phyloP scores from a whole-genome alignment of 2,329 filamentous ascomycete species.

The Beauveria sp. region DNA sequence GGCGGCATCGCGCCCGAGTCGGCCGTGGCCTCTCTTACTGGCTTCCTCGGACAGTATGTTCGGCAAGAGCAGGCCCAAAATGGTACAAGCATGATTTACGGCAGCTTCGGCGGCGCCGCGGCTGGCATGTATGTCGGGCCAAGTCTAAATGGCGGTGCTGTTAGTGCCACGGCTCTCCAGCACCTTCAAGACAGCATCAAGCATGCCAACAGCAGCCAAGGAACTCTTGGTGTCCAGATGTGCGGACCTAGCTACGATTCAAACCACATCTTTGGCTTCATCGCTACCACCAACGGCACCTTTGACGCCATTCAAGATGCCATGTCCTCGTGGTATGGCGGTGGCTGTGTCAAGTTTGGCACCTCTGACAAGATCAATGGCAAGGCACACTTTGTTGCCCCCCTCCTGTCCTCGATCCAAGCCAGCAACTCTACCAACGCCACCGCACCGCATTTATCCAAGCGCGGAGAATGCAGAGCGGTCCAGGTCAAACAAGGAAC shows the following conservation, averaged over 20 bases:
- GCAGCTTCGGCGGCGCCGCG: background rate
- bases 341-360: background rate
- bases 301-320: background rate
- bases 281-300: background rate
- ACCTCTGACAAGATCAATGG: background rate
- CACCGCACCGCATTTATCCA: no score
- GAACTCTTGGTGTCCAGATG: background rate
- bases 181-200: conserved; percentile 13
- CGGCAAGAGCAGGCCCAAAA: background rate
- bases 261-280: conserved; percentile 6
- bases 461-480: no score
- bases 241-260: background rate
- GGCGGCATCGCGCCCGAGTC: background rate
- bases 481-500: no score
- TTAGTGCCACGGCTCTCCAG: conserved; percentile 15
- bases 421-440: background rate
- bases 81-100: background rate
- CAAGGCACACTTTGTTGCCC: background rate
- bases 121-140: background rate
- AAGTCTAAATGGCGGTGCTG: conserved; percentile 1
- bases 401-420: background rate
- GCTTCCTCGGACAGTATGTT: background rate
- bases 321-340: background rate
- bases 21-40: background rate
- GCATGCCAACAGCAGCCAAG: conserved; percentile 3